These are phyloP conservation scores for Boletus fagicola DNA, from an alignment of 768 basidiomycete species.

Conservation along the genomic window DNA sequence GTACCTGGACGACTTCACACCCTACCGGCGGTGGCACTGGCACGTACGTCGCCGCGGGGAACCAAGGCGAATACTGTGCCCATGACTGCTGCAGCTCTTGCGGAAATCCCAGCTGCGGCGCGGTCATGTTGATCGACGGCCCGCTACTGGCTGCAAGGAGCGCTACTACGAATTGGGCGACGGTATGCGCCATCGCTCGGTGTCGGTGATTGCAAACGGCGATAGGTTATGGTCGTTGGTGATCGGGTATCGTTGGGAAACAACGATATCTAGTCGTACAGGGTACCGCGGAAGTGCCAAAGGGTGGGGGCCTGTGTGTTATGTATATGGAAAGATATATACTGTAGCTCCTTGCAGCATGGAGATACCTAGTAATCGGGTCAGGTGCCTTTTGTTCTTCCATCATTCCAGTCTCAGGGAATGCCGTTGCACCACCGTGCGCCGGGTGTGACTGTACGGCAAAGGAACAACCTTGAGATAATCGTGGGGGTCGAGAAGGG, in stretches of 20 bases:
- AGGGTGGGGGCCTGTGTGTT: not conserved
- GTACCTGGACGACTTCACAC: constrained; percentile 55
- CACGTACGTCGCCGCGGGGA: constrained; percentile 42
- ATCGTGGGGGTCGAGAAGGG: not conserved
- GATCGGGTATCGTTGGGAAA: not conserved
- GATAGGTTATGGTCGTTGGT: not conserved
- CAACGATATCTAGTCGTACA: not conserved
- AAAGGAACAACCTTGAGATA: not conserved
- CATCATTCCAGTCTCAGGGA: not conserved
- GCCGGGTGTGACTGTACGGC: not conserved
- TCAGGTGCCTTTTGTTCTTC: not conserved
- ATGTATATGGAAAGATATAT: too few species aligned
- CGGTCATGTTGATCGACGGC: constrained; percentile 2
- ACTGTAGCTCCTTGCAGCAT: not conserved
- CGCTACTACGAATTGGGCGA: not conserved
- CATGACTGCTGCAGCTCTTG: constrained; percentile 35
- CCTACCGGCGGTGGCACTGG: constrained; percentile 37
- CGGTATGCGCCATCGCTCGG: not conserved
- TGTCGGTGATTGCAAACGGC: too few species aligned
- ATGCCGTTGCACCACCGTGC: not conserved
- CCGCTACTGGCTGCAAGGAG: not conserved
- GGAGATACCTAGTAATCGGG: too few species aligned
- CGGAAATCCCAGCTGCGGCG: constrained; percentile 9
- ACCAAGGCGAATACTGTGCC: constrained; percentile 61
- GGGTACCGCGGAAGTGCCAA: not conserved